Conservation (phyloP, 345 rosid species). For the Gossypium turneri region DNA sequence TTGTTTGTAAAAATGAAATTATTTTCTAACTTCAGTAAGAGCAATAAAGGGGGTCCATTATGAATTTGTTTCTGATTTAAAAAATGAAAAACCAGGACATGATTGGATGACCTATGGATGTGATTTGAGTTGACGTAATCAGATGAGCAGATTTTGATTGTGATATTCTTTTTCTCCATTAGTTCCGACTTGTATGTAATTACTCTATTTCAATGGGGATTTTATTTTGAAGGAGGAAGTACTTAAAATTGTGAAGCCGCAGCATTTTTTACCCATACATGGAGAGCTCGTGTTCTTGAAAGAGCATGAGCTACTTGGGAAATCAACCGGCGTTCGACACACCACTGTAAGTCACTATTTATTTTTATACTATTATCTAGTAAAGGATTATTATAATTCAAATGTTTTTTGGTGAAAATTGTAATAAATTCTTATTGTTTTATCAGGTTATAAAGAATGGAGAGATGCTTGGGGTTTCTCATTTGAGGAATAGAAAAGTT, state of each 20-base stretch:
- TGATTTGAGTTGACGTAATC: not conserved
- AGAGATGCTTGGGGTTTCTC: slow-evolving; percentile 99
- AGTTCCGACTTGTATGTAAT: not conserved
- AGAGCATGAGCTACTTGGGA: slow-evolving; percentile 97
- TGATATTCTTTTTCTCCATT: not conserved
- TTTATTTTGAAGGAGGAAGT: slow-evolving; percentile 78
- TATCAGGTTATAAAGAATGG: slow-evolving; percentile 94
- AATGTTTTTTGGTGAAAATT: not conserved
- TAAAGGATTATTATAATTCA: not conserved
- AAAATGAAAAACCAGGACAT: not conserved
- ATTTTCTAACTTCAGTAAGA: not conserved
- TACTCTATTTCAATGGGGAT: not conserved
- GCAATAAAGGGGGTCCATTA: not conserved
- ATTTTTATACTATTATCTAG: not conserved
- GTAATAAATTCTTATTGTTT: slow-evolving; percentile 9
- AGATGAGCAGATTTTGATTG: not conserved
- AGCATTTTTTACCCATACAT: slow-evolving; percentile 94
- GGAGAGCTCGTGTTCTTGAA: slow-evolving; percentile 96
- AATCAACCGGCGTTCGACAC: slow-evolving; percentile 87
- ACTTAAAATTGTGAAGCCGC: slow-evolving; percentile 91
- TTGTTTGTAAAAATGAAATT: not conserved
- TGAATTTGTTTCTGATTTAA: not conserved
- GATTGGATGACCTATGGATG: not conserved
- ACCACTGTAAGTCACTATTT: slow-evolving; percentile 60
- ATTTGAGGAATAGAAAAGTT: slow-evolving; percentile 88